Evolutionary conservation across 148 eudicot genomes (phyloP), one percentile per base, ranked within the genome.

Genomic region (Pouteria glomerata): DNA sequence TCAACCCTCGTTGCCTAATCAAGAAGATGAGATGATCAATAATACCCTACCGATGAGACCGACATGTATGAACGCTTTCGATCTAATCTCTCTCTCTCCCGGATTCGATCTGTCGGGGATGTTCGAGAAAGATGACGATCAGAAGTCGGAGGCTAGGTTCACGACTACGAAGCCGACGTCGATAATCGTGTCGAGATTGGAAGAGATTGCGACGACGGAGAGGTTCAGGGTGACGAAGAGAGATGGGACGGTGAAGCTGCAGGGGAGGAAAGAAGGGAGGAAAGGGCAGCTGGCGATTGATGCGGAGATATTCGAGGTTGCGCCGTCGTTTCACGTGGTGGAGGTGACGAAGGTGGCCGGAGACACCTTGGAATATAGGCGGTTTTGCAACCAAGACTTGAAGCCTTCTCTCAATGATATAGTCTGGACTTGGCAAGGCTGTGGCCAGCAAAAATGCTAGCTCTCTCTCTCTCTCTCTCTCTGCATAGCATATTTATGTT

Each of bases 231-330:
- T 87, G 7, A 76, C 70, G 57, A 86, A 82, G 76, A 78, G 77
- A 57, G 87, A 86, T 58, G 90, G 92, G 10, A 55, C 41, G 24
- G 85, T 90, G 72, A 81, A 78, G 57, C 23, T 90, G 67, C 77
- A 80, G 34, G 83, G 90, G 21, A 74, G 19, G 26, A 84, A 79
- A 72, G 87, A 78, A 74, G 92, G 96, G 14, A 79, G 96, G n/a
- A 52, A 90, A 87, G 92, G 96, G 37, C 35, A 66, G 45, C 68
- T 90, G 29, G 80, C 61, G 14, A 87, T 90, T 8, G 83, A 87
- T 42, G 92, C 96, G 0, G 90, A 87, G 70, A 90, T 90, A 1
- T 90, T 85, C 67, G 92, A 87, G 77, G 81, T 90, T 0, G 80
- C 92, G 19, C 91, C 96, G 13, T 82, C 84, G 41, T 79, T 87